Evolutionary conservation across 2,329 filamentous ascomycete genomes (phyloP).

Genomic region (Aureobasidium lini): DNA sequence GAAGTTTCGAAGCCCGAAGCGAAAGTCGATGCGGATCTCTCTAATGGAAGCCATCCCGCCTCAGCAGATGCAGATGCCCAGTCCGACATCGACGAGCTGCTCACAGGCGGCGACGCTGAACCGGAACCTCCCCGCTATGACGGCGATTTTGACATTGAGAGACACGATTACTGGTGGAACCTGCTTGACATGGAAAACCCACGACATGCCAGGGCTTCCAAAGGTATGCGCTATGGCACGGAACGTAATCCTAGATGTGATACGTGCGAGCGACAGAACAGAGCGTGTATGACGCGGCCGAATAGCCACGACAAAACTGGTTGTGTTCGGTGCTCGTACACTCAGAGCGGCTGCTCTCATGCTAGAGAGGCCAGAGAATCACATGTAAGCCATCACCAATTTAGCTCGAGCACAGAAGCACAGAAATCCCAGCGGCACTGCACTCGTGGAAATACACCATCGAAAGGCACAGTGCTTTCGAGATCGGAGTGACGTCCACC

Average conservation of each 20-base stretch:
- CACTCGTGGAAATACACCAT: no score
- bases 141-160: constrained; percentile 10
- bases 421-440: no score
- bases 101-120: constrained; percentile 4
- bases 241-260: constrained; percentile 10
- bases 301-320: constrained; percentile 13
- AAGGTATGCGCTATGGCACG: constrained; percentile 7
- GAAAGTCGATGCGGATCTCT: background rate
- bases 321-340: constrained; percentile 12
- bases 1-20: background rate
- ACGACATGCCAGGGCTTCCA: constrained; percentile 9
- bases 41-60: background rate
- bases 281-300: constrained; percentile 5
- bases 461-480: no score
- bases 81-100: constrained; percentile 6
- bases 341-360: constrained; percentile 9
- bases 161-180: constrained; percentile 13
- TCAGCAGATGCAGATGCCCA: constrained; percentile 3
- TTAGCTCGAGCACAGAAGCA: no score
- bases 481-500: no score
- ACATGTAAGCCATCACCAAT: background rate
- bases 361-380: constrained; percentile 12
- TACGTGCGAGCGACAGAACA: constrained; percentile 8
- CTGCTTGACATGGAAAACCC: constrained; percentile 6
- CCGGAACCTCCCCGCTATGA: constrained; percentile 9